phyloP scores from a whole-genome alignment of 805 yeast genomes.

The Kazachstania bromeliacearum region DNA sequence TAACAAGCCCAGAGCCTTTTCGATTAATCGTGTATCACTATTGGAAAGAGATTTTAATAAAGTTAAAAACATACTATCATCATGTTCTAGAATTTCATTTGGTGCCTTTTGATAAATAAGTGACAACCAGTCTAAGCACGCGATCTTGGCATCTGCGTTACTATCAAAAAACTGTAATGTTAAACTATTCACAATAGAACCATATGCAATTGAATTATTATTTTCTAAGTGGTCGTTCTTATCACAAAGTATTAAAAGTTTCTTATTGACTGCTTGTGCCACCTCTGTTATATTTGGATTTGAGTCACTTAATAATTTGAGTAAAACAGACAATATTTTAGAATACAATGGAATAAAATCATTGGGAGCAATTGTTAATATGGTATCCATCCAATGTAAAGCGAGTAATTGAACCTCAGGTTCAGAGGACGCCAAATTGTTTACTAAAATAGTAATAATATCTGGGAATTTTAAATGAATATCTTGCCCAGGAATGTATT shows the following conservation, averaged over 20 bases:
- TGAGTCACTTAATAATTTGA: conserved; percentile 52
- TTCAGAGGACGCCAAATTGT: conserved; percentile 65
- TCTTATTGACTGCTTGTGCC: conserved; percentile 48
- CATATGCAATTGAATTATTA: conserved; percentile 25
- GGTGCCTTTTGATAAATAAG: conserved; percentile 69
- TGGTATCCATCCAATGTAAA: conserved; percentile 69
- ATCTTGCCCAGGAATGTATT: conserved; percentile 71
- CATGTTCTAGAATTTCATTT: conserved; percentile 41
- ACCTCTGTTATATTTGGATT: conserved; percentile 41
- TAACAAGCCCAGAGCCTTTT: conserved; percentile 24
- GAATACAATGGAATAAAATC: conserved; percentile 70
- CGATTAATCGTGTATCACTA: conserved; percentile 31
- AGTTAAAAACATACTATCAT: conserved; percentile 63
- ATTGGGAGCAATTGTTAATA: conserved; percentile 60
- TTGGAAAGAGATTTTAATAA: conserved; percentile 63
- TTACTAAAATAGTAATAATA: conserved; percentile 71
- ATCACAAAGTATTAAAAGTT: conserved; percentile 41
- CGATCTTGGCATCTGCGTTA: conserved; percentile 71
- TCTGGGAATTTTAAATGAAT: conserved; percentile 70
- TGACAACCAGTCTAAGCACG: conserved; percentile 83
- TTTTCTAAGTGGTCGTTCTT: conserved; percentile 19
- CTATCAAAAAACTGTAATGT: conserved; percentile 64
- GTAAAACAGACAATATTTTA: conserved; percentile 57
- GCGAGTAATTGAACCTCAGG: conserved; percentile 72
- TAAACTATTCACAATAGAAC: conserved; percentile 59